Evolutionary conservation across 164 flowering plant genomes (phyloP).

Genomic region (Sextonia rubra): DNA sequence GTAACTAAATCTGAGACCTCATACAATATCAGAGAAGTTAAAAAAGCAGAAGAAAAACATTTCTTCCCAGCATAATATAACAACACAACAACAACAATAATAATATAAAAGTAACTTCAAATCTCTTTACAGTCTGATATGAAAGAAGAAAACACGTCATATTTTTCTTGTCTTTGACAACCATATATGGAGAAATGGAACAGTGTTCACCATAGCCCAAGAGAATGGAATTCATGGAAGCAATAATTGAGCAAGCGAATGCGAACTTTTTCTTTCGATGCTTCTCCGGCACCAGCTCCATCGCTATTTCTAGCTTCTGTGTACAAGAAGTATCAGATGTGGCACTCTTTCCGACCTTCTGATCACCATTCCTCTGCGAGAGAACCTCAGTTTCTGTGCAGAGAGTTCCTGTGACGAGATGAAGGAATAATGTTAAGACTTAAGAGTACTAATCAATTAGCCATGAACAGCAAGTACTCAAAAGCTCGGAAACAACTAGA

Average conservation of each 20-base stretch:
- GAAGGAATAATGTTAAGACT: no score
- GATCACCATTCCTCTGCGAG: background rate
- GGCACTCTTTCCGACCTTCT: background rate
- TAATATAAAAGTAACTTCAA: no score
- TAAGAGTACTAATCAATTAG: no score
- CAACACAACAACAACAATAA: no score
- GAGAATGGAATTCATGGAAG: conserved; percentile 34
- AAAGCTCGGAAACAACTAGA: no score
- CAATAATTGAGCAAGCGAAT: conserved; percentile 18
- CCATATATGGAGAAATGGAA: background rate
- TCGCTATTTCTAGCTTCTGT: background rate
- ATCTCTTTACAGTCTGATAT: background rate
- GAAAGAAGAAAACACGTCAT: background rate
- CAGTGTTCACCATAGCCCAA: conserved; percentile 28
- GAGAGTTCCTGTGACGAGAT: no score
- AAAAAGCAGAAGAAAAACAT: no score
- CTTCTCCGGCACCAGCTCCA: conserved; percentile 3
- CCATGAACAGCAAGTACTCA: no score
- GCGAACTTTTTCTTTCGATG: conserved; percentile 18
- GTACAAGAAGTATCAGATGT: background rate
- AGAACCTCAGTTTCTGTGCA: background rate
- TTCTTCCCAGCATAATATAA: no score
- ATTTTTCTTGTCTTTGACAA: background rate
- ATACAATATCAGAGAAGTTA: no score
- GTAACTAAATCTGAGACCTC: no score